These are phyloP conservation scores for Ophiostoma ips DNA, from an alignment of 2,329 filamentous ascomycete species.

Conservation along the genomic window DNA sequence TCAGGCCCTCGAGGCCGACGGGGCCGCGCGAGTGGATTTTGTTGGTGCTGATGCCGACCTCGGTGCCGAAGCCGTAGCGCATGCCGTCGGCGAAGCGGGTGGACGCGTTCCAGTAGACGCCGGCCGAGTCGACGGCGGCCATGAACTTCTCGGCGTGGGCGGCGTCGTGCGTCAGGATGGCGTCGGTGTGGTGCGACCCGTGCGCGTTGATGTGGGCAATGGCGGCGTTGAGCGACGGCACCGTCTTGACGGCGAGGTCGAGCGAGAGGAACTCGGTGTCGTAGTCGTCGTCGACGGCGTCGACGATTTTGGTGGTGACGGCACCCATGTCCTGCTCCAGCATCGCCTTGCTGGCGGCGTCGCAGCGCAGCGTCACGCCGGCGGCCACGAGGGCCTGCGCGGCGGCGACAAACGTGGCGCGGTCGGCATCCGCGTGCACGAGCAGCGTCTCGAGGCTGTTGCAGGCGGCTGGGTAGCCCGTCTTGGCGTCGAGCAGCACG, in stretches of 20 bases:
- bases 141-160: constrained; percentile 69
- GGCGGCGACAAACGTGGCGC: constrained; percentile 47
- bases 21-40: constrained; percentile 93
- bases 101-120: constrained; percentile 94
- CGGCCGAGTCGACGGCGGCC: constrained; percentile 71
- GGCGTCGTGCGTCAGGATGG: constrained; percentile 60
- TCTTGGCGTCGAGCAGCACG: constrained; percentile 83
- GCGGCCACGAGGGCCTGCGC: constrained; percentile 58
- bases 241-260: constrained; percentile 68
- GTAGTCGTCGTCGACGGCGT: constrained; percentile 59
- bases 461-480: constrained; percentile 87
- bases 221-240: constrained; percentile 54
- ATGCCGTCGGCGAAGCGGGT: constrained; percentile 93
- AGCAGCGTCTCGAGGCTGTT: constrained; percentile 89
- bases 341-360: constrained; percentile 50
- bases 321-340: constrained; percentile 26
- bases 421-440: constrained; percentile 52
- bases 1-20: constrained; percentile 84
- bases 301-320: constrained; percentile 36
- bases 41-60: constrained; percentile 97
- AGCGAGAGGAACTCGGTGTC: constrained; percentile 82
- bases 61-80: constrained; percentile 93
- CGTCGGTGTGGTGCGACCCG: constrained; percentile 88
- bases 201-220: constrained; percentile 83
- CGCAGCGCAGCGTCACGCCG: constrained; percentile 73